phyloP scores from a whole-genome alignment of 805 yeast species.

The Dipodascus albidus region DNA sequence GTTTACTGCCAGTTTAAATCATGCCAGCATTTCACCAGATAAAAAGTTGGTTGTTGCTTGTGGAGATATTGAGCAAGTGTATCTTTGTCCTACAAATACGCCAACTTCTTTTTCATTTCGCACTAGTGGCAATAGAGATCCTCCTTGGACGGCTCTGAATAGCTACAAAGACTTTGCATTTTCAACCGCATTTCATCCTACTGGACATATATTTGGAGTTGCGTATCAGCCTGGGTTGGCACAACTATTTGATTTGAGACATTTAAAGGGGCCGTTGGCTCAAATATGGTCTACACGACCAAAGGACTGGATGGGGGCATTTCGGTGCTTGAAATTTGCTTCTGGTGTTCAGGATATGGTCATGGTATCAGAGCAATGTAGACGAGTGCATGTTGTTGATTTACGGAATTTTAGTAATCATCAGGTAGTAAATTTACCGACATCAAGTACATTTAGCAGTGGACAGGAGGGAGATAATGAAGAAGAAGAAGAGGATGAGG shows the following conservation, averaged over 20 bases:
- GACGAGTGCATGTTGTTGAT: conserved; percentile 77
- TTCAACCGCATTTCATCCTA: conserved; percentile 67
- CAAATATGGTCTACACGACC: conserved; percentile 34
- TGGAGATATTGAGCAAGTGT: conserved; percentile 67
- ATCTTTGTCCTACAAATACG: conserved; percentile 29
- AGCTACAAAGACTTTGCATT: conserved; percentile 57
- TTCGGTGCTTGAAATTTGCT: conserved; percentile 52
- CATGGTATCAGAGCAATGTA: conserved; percentile 72
- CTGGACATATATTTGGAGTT: conserved; percentile 62
- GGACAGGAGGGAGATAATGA: background rate
- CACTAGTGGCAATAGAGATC: conserved; percentile 6
- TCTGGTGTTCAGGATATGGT: conserved; percentile 64
- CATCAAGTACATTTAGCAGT: background rate
- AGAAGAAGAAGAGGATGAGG: background rate
- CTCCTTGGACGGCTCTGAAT: conserved; percentile 11
- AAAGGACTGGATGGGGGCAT: conserved; percentile 44
- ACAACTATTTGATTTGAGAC: conserved; percentile 65
- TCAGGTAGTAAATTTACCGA: conserved; percentile 45
- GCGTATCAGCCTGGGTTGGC: conserved; percentile 83
- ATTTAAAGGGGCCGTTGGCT: conserved; percentile 27
- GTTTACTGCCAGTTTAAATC: conserved; percentile 61
- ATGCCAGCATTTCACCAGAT: conserved; percentile 59
- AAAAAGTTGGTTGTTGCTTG: conserved; percentile 47
- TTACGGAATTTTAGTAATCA: conserved; percentile 62
- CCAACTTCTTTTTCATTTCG: background rate